Base-by-base conservation (phyloP, 768 basidiomycete genomes). In the Myochromella boudieri region DNA sequence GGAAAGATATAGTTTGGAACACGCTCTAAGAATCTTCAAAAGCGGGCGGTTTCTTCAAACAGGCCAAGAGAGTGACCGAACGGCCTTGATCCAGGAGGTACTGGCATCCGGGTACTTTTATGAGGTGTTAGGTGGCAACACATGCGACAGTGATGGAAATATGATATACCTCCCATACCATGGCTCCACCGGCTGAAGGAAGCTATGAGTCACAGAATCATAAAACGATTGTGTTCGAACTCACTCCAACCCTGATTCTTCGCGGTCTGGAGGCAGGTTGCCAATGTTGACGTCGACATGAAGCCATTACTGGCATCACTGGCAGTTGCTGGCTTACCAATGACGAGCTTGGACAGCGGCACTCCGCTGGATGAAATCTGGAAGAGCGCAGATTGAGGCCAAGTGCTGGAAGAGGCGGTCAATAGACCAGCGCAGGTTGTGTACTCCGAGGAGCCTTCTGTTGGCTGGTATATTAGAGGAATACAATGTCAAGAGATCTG, bases 191-290 rank as follows among this genome's bases (percentile, higher is more conserved):
- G 33, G 60, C 69, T 68, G 32, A 42, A 36, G 37, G 24, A 38
- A 40, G 21, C 12, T 18, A 36, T 53, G 21, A 53, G 36, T 40
- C 44, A 17, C 44, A 14, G 26, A 20, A 10, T 21, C 6, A 32
- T 48, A 43, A n/a, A 18, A 31, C 37, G 20, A 45, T 40, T 18
- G 47, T 37, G 37, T 28, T n/a, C 12, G 14, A 21, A 68, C 84
- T 65, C 49, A 83, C 82, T 76, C 87, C 87, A 90, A 22, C 85
- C 87, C 48, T 74, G 48, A n/a, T 53, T 57, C 53, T 80, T 77
- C 0, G 84, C 88, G 61, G 82, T 68, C 14, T 71, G 55, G 24
- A 89, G 67, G 58, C 89, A 91, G 2, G 64, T 61, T 0, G 81
- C 76, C 15, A 91, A 69, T 12, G 75, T 77, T 1, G 72, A 62